Percentiles rank a stretch among this genome's conserved stretches.
Evolutionary conservation across 169 alveolate species (phyloP).

Genomic region (Plasmodium knowlesi): DNA sequence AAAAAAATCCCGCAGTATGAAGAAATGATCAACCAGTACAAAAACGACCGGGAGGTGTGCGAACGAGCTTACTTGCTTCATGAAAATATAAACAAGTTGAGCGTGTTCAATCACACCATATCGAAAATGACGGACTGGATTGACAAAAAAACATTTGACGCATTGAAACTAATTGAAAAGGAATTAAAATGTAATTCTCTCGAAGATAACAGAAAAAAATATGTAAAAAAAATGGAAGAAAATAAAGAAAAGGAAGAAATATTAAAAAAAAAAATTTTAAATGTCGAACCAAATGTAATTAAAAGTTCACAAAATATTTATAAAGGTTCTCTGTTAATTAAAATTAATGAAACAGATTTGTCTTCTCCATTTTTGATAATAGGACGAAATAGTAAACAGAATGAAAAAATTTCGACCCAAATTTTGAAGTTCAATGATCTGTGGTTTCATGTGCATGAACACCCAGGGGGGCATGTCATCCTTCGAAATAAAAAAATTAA

Average conservation of each 20-base stretch:
- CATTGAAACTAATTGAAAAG: constrained; percentile 65
- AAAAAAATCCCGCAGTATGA: constrained; percentile 56
- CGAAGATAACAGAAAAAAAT: constrained; percentile 73
- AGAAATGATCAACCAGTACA: constrained; percentile 64
- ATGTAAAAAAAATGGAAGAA: constrained; percentile 57
- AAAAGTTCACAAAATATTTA: constrained; percentile 77
- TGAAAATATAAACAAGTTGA: constrained; percentile 38
- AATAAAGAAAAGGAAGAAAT: constrained; percentile 72
- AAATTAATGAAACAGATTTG: constrained; percentile 76
- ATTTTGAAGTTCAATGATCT: constrained; percentile 78
- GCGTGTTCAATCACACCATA: constrained; percentile 61
- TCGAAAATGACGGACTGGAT: constrained; percentile 72
- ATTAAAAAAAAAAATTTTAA: constrained; percentile 62
- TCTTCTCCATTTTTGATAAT: constrained; percentile 81
- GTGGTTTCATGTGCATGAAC: constrained; percentile 84
- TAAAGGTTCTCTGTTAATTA: constrained; percentile 79
- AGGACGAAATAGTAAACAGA: constrained; percentile 84
- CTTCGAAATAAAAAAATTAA: constrained; percentile 77
- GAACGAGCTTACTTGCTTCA: constrained; percentile 45
- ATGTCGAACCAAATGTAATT: constrained; percentile 70
- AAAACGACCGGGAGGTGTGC: constrained; percentile 35
- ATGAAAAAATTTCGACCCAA: constrained; percentile 83
- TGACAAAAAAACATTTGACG: constrained; percentile 70
- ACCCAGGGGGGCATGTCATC: constrained; percentile 85
- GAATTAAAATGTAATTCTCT: constrained; percentile 61